A percentile compares a stretch with the other conserved stretches of the same genome.
Evolutionary conservation across 352 stramenopile species (phyloP).

Genomic region (Phytophthora brassicae): DNA sequence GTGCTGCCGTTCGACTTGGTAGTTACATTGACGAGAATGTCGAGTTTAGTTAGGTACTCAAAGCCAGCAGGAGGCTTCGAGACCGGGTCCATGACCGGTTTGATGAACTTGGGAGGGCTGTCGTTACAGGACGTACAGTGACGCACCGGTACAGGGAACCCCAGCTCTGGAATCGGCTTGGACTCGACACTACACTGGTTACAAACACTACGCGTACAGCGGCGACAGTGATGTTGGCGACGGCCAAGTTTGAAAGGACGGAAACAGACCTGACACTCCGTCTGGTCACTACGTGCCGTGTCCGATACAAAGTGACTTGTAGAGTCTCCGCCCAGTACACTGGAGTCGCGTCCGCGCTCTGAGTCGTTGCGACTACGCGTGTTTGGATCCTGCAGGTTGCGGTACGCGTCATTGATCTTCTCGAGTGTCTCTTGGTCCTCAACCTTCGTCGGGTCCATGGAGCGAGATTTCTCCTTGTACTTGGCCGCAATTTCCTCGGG

Average conservation of each 20-base stretch:
- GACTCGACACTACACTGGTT: slow-evolving; percentile 83
- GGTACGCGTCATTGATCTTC: slow-evolving; percentile 80
- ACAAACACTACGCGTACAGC: slow-evolving; percentile 83
- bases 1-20: slow-evolving; percentile 37
- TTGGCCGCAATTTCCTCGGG: slow-evolving; percentile 76
- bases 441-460: slow-evolving; percentile 61
- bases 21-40: slow-evolving; percentile 70
- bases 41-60: slow-evolving; percentile 84
- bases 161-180: slow-evolving; percentile 83
- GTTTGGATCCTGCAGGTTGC: slow-evolving; percentile 66
- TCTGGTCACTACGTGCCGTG: slow-evolving; percentile 80
- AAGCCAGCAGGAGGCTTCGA: slow-evolving; percentile 78
- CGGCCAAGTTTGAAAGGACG: slow-evolving; percentile 84
- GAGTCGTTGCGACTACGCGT: slow-evolving; percentile 62
- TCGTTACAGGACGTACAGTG: slow-evolving; percentile 85
- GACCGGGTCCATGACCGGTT: slow-evolving; percentile 75
- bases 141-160: slow-evolving; percentile 73
- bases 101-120: slow-evolving; percentile 76
- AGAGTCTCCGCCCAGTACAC: slow-evolving; percentile 30
- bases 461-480: slow-evolving; percentile 72
- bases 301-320: slow-evolving; percentile 62
- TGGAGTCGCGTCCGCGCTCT: slow-evolving; percentile 60
- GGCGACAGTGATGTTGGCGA: slow-evolving; percentile 82
- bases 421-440: slow-evolving; percentile 73
- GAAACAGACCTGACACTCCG: slow-evolving; percentile 89